Evolutionary conservation across 2,329 filamentous ascomycete genomes (phyloP).

Genomic region (Trichoderma atrobrunneum): DNA sequence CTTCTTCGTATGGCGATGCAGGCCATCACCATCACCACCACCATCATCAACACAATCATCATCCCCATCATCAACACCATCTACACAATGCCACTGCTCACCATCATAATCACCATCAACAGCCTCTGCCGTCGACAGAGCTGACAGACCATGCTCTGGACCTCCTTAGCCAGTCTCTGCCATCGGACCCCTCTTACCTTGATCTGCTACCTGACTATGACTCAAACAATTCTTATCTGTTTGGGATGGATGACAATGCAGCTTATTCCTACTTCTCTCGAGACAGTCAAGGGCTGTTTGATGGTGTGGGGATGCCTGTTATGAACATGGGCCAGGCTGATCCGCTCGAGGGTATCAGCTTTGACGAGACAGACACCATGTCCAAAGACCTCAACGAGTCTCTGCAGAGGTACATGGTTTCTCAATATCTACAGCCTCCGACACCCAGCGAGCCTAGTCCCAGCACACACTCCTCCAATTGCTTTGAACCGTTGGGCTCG

Average conservation of each 20-base stretch:
- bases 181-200: slow-evolving; percentile 35
- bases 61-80: not conserved
- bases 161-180: slow-evolving; percentile 33
- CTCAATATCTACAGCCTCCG: slow-evolving; percentile 23
- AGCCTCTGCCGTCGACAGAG: slow-evolving; percentile 26
- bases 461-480: slow-evolving; percentile 26
- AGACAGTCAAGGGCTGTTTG: not conserved
- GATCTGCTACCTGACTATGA: slow-evolving; percentile 33
- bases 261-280: not conserved
- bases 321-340: slow-evolving; percentile 28
- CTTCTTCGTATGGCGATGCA: not conserved
- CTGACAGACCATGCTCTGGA: slow-evolving; percentile 28
- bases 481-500: not conserved
- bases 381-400: slow-evolving; percentile 32
- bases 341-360: slow-evolving; percentile 33
- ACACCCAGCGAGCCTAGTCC: slow-evolving; percentile 24
- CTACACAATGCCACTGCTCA: not conserved
- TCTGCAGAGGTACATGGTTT: slow-evolving; percentile 27
- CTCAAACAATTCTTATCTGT: slow-evolving; percentile 19
- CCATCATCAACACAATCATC: not conserved
- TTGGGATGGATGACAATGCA: slow-evolving; percentile 13
- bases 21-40: not conserved
- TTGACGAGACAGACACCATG: slow-evolving; percentile 32
- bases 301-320: slow-evolving; percentile 11
- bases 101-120: not conserved